A percentile compares a stretch with the other conserved stretches of the same genome.
Conservation (phyloP, 306 rosid genomes). For the Vachellia collinsii region DNA sequence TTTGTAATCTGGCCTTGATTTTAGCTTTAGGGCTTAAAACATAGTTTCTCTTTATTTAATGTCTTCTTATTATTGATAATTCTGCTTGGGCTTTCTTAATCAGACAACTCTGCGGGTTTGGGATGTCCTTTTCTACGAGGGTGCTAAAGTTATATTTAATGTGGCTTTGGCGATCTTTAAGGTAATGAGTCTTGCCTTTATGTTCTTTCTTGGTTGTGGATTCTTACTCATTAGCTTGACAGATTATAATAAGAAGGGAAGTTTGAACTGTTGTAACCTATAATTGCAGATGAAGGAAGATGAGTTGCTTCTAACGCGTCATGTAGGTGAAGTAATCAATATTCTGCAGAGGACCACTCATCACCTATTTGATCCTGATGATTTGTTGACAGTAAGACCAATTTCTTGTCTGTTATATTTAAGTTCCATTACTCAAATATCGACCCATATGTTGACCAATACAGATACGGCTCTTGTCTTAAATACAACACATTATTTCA, state of each 20-base stretch:
- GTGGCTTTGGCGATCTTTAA: too few relatives aligned
- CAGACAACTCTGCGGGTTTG: slow-evolving; percentile 97
- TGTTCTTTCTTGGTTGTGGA: too few relatives aligned
- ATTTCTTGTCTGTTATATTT: background rate
- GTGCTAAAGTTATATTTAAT: too few relatives aligned
- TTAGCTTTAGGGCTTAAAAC: background rate
- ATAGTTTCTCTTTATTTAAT: background rate
- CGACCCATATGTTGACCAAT: background rate
- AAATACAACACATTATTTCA: background rate
- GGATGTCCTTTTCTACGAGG: slow-evolving; percentile 77
- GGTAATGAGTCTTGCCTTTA: background rate
- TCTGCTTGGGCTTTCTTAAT: slow-evolving; percentile 30
- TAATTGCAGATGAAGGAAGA: too few relatives aligned
- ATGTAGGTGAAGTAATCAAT: too few relatives aligned
- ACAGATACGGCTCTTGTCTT: background rate
- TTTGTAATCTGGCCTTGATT: background rate
- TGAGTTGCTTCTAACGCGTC: too few relatives aligned
- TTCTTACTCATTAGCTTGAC: background rate
- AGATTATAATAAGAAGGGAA: slow-evolving; percentile 2
- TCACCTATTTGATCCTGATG: slow-evolving; percentile 96
- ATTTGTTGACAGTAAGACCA: slow-evolving; percentile 70
- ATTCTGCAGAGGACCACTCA: slow-evolving; percentile 56
- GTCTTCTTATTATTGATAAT: slow-evolving; percentile 35
- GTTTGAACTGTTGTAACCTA: too few relatives aligned
- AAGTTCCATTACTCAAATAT: background rate